Percentiles rank a stretch among this genome's conserved stretches.
These are phyloP conservation scores for Tolypocladium guangdongense DNA, from an alignment of 2,329 filamentous ascomycete genomes.

Conservation along the genomic window DNA sequence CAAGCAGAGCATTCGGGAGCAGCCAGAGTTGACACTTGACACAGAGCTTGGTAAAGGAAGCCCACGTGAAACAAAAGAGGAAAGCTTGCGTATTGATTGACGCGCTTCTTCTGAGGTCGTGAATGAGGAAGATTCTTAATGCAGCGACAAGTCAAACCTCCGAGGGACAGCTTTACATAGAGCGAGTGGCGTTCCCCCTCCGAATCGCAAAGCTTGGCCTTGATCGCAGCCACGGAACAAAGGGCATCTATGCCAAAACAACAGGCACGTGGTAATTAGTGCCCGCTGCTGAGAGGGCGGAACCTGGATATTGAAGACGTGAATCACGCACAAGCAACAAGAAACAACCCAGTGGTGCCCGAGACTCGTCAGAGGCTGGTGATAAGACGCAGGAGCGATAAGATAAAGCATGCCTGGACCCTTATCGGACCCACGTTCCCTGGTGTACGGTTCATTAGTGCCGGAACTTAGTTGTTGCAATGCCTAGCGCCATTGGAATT, in stretches of 20 bases:
- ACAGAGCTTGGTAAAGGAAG: not conserved
- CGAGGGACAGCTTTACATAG: not conserved
- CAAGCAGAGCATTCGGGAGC: not conserved
- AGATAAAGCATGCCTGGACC: constrained; percentile 4
- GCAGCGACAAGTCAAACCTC: not conserved
- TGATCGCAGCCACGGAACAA: not conserved
- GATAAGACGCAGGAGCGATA: constrained; percentile 5
- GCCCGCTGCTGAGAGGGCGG: not conserved
- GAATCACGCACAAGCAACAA: not conserved
- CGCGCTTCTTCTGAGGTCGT: not conserved
- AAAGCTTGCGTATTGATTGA: not conserved
- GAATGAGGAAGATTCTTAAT: not conserved
- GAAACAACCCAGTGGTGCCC: not conserved
- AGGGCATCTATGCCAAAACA: not conserved
- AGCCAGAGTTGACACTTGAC: not conserved
- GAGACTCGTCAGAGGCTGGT: too few relatives aligned
- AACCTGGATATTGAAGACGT: not conserved
- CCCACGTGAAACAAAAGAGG: not conserved
- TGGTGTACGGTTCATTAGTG: constrained; percentile 5
- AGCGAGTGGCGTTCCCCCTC: not conserved
- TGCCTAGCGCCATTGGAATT: constrained; percentile 31
- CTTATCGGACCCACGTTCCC: constrained; percentile 4
- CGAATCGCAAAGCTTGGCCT: not conserved
- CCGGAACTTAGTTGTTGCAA: constrained; percentile 24
- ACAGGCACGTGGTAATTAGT: not conserved